Evolutionary conservation across 2,329 filamentous ascomycete genomes (phyloP), one percentile per base, ranked within the genome.

Genomic region (Diaporthe amygdali): DNA sequence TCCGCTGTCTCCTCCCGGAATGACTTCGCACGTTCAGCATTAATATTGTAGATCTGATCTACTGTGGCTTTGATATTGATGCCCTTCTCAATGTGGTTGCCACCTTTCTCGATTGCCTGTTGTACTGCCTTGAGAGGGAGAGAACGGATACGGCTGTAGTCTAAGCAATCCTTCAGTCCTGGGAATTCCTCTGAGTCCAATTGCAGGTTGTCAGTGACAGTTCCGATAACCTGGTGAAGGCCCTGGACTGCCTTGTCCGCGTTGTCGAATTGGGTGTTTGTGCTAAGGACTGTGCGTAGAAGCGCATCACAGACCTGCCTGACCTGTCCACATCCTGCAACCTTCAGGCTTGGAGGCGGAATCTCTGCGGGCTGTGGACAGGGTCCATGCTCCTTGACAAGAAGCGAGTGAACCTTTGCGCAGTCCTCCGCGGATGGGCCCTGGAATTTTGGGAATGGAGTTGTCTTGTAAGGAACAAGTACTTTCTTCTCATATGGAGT

Each of bases 51-150:
- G 0, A 95, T 92, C 80, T 91, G 89, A 66, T 94, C 88, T 10
- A 97, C 84, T 44, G 94, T 94, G 20, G 82, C 81, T 78, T 95
- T 94, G 77, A 97, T 94, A 74, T 91, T 86, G 66, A 87, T 91
- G 71, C 90, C 91, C 80, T 95, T 96, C 20, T 86, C 85, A n/a
- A 88, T 87, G 2, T 90, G 92, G 2, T 95, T 83, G 0, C 94
- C 94, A 12, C 93, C 93, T 9, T 83, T 81, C 75, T 90, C 90
- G 77, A 96, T 94, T 0, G 92, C 89, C 64, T 91, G 82, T 55
- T 88, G 89, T n/a, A 96, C 84, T 7, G 92, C 88, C 47, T 87
- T 83, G 5, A 88, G 78, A 1, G 88, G 80, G 2, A 91, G 89
- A 32, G 83, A 79, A 27, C 90, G 88, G 2, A 95, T 91, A 12